A percentile compares a stretch with the other conserved stretches of the same genome.
Evolutionary conservation across 768 basidiomycete genomes (phyloP).

Genomic region (Trametes cubensis): DNA sequence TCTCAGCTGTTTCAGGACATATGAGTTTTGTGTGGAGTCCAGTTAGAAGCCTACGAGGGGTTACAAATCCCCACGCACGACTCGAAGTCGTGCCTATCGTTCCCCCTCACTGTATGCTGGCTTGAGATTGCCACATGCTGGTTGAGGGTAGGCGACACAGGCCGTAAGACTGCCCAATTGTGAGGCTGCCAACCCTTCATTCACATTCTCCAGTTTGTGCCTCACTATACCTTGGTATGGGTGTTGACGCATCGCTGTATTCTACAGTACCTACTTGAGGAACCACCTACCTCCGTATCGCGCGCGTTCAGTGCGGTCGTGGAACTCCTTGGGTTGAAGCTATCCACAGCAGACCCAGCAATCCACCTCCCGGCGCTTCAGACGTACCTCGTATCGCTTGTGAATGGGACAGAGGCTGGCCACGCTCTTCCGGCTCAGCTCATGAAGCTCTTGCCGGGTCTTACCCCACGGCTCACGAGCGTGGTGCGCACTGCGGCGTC

Average conservation of each 20-base stretch:
- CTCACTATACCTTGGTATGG: conserved; percentile 6
- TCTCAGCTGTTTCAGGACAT: conserved; percentile 21
- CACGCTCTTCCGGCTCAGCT: conserved; percentile 26
- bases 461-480: conserved; percentile 23
- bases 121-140: too few relatives aligned
- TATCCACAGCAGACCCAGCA: conserved; percentile 59
- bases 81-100: too few relatives aligned
- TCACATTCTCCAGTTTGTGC: too few relatives aligned
- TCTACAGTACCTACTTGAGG: conserved; percentile 51
- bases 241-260: conserved; percentile 27
- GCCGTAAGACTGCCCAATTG: too few relatives aligned
- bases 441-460: conserved; percentile 23
- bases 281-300: conserved; percentile 51
- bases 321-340: conserved; percentile 54
- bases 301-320: conserved; percentile 57
- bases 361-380: conserved; percentile 61
- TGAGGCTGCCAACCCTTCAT: too few relatives aligned
- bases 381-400: conserved; percentile 44
- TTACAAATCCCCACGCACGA: too few relatives aligned
- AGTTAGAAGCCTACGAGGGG: too few relatives aligned
- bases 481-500: conserved; percentile 28
- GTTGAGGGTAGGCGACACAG: too few relatives aligned
- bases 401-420: conserved; percentile 12
- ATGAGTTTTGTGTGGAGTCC: not conserved
- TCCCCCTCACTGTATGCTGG: too few relatives aligned